Base-by-base conservation (phyloP, 495 filamentous ascomycete species). In the Gamarada debralockiae region DNA sequence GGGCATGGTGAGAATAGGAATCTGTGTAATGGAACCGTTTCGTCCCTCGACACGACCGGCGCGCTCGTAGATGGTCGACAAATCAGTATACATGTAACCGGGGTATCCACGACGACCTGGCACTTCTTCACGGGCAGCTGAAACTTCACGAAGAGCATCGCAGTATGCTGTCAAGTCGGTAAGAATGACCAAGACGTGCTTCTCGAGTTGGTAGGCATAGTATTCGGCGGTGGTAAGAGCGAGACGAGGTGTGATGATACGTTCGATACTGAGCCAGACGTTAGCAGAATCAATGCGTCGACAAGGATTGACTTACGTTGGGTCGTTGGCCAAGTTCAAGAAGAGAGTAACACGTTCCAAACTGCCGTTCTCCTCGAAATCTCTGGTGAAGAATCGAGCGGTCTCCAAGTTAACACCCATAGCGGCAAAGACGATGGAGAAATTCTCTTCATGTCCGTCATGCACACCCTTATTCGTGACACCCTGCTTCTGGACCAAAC, bases 381-480 rank as follows among this genome's bases (percentile, higher is more conserved):
- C 95, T 53, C 89, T 82, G 9, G 92, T 97, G 78, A 99, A 99
- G 81, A 97, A 99, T 53, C 92, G 86, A 67, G 86, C 89, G 14
- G 95, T 99, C 70, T 99, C 95, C 84, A 97, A 84, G 75, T 99
- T 99, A 58, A 99, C 95, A 90, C 95, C 95, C 95, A 99, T 99
- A 57, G 95, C 95, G 58, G 90, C 95, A 67, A 99, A 97, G 17
- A 97, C 95, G 60, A 97, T 97, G 13, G 90, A 95, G 81, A 99
- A 99, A 75, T 99, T 97, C 66, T 99, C 95, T 60, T 97, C 90
- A 71, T 97, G 93, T 22, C 82, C 90, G 67, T 97, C 95, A 65
- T 99, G 93, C 34, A 95, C 85, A 59, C 87, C 92, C 78, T 99
- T 99, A 58, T 86, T 95, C 13, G 79, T 81, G 20, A 78, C 69